These are phyloP conservation scores for Anthracocystis setariae DNA, from an alignment of 1,284 basidiomycete genomes.

Conservation along the genomic window DNA sequence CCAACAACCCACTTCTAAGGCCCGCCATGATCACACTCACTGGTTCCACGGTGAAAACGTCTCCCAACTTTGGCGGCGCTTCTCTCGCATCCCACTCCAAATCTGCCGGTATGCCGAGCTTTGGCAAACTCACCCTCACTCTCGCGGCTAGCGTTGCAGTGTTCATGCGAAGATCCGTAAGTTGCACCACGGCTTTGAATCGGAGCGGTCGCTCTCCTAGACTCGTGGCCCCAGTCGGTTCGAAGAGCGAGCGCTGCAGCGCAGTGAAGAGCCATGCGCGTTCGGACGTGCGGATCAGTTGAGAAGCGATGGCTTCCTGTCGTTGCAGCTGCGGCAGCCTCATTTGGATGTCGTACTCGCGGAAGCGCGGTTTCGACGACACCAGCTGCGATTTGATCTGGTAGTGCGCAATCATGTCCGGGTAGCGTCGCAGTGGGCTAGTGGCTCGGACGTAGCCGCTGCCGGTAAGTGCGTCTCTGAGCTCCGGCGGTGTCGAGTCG, in stretches of 20 bases:
- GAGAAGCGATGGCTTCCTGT: constrained; percentile 41
- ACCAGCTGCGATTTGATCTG: constrained; percentile 83
- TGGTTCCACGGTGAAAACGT: constrained; percentile 20
- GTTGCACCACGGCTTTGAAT: constrained; percentile 26
- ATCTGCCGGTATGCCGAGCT: constrained; percentile 40
- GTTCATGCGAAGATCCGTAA: constrained; percentile 43
- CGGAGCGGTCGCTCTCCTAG: constrained; percentile 10
- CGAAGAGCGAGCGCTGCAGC: constrained; percentile 25
- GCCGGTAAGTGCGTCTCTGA: constrained; percentile 18
- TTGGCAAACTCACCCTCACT: constrained; percentile 39
- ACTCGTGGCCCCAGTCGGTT: neutral
- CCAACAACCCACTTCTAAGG: constrained; percentile 22
- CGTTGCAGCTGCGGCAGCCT: constrained; percentile 45
- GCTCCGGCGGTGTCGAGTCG: neutral
- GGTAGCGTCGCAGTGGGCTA: constrained; percentile 85
- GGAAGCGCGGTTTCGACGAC: constrained; percentile 9
- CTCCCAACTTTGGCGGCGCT: constrained; percentile 11
- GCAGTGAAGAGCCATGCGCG: constrained; percentile 46
- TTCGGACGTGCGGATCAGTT: constrained; percentile 29
- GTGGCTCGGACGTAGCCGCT: constrained; percentile 80
- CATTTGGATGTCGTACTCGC: constrained; percentile 5
- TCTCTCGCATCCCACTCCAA: constrained; percentile 31
- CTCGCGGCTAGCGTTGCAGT: constrained; percentile 14
- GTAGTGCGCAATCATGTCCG: constrained; percentile 89
- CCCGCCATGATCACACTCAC: constrained; percentile 32